A percentile compares a stretch with the other conserved stretches of the same genome.
Evolutionary conservation across 345 rosid genomes (phyloP).

Genomic region (Rhodamnia rubescens): DNA sequence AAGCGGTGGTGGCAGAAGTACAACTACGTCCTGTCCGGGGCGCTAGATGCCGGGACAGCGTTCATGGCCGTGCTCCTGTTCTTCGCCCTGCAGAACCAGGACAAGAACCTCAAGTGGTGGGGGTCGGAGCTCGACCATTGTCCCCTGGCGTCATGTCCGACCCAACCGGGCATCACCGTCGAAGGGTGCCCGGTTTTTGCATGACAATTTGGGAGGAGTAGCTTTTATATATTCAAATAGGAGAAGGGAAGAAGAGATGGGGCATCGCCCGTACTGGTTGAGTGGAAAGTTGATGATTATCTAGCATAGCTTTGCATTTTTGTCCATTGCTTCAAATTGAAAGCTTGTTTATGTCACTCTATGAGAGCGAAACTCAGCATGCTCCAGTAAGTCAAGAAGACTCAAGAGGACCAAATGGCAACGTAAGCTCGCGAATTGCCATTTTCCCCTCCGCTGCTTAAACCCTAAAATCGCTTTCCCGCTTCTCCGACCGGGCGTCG

Average conservation of each 20-base stretch:
- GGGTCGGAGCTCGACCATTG: constrained; percentile 84
- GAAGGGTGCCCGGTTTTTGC: constrained; percentile 51
- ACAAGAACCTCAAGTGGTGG: constrained; percentile 74
- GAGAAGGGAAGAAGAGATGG: too few relatives aligned
- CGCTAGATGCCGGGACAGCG: constrained; percentile 96
- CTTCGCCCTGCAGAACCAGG: constrained; percentile 75
- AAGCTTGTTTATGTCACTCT: neutral
- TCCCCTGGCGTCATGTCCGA: constrained; percentile 81
- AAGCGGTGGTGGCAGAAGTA: constrained; percentile 99
- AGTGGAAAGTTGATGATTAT: neutral
- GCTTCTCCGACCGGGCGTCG: too few relatives aligned
- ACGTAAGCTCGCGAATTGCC: too few relatives aligned
- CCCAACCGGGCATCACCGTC: constrained; percentile 66
- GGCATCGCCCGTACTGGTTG: neutral
- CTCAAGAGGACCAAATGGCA: too few relatives aligned
- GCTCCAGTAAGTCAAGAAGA: too few relatives aligned
- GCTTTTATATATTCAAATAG: too few relatives aligned
- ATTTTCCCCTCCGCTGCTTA: too few relatives aligned
- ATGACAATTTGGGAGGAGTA: neutral
- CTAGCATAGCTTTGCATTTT: neutral
- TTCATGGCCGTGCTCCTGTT: constrained; percentile 94
- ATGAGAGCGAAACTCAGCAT: too few relatives aligned
- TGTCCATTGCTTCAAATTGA: neutral
- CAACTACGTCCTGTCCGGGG: constrained; percentile 90
- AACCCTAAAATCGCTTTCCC: too few relatives aligned